Evolutionary conservation across 2,329 filamentous ascomycete species (phyloP).

Genomic region (Neofusicoccum sp.): DNA sequence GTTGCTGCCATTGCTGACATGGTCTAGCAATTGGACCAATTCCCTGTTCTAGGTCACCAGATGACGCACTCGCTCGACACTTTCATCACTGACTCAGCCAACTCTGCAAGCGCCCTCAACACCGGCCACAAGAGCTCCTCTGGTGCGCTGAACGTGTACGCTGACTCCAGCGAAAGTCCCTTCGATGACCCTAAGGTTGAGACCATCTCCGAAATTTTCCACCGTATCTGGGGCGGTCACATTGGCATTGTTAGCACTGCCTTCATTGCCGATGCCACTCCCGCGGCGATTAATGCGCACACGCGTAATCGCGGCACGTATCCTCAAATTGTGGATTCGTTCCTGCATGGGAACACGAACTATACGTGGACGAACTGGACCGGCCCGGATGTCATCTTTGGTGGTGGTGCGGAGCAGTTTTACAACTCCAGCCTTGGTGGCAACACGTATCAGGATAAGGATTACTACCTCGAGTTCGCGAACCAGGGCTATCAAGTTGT

Average conservation of each 20-base stretch:
- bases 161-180: slow-evolving; percentile 67
- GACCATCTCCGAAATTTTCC: slow-evolving; percentile 75
- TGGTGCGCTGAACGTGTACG: slow-evolving; percentile 79
- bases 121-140: slow-evolving; percentile 81
- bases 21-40: slow-evolving; percentile 65
- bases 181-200: slow-evolving; percentile 88
- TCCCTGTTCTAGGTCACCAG: slow-evolving; percentile 82
- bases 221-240: slow-evolving; percentile 63
- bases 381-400: slow-evolving; percentile 79
- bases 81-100: slow-evolving; percentile 85
- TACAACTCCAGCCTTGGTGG: slow-evolving; percentile 53
- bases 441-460: slow-evolving; percentile 64
- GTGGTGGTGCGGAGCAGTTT: slow-evolving; percentile 81
- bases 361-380: slow-evolving; percentile 75
- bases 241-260: slow-evolving; percentile 73
- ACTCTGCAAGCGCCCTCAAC: slow-evolving; percentile 79
- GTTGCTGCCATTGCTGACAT: not conserved
- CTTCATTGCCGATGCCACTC: slow-evolving; percentile 77
- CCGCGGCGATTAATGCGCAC: slow-evolving; percentile 59
- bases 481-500: slow-evolving; percentile 70
- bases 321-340: slow-evolving; percentile 71
- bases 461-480: slow-evolving; percentile 70
- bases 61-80: slow-evolving; percentile 84
- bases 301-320: slow-evolving; percentile 69
- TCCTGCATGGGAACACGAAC: slow-evolving; percentile 72